A percentile compares a stretch with the other conserved stretches of the same genome.
Evolutionary conservation across 2,329 filamentous ascomycete genomes (phyloP).

Genomic region (Arthrocladium fulminans): DNA sequence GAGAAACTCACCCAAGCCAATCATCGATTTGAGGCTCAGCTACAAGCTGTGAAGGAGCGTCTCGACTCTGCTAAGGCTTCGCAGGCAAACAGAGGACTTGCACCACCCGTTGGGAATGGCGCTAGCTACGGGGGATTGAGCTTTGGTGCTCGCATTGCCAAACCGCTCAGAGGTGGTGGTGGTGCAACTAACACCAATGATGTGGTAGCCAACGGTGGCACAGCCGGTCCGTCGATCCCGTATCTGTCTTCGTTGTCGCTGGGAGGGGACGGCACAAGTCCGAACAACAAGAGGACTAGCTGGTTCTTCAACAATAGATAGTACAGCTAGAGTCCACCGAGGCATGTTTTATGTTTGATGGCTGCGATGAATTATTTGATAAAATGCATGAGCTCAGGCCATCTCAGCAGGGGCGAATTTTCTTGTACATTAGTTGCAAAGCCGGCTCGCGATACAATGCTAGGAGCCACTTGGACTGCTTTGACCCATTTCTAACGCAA

Average conservation of each 20-base stretch:
- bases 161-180: slow-evolving; percentile 53
- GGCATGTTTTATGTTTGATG: slow-evolving; percentile 5
- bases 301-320: slow-evolving; percentile 38
- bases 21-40: slow-evolving; percentile 96
- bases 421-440: background rate
- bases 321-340: background rate
- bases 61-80: slow-evolving; percentile 93
- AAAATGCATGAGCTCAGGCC: slow-evolving; percentile 8
- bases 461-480: too few species aligned
- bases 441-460: too few species aligned
- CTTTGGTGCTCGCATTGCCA: slow-evolving; percentile 50
- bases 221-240: slow-evolving; percentile 29
- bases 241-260: slow-evolving; percentile 49
- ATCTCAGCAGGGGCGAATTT: too few species aligned
- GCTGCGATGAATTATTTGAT: slow-evolving; percentile 4
- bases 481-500: too few species aligned
- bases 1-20: slow-evolving; percentile 97
- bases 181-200: slow-evolving; percentile 22
- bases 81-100: slow-evolving; percentile 68
- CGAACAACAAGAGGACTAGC: slow-evolving; percentile 54
- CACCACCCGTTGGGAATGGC: slow-evolving; percentile 51
- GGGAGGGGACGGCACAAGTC: slow-evolving; percentile 53
- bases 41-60: slow-evolving; percentile 93
- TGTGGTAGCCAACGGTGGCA: slow-evolving; percentile 27
- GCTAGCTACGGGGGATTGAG: slow-evolving; percentile 58